These are phyloP conservation scores for Bipolaris sorokiniana DNA, from an alignment of 2,329 filamentous ascomycete genomes.

Conservation along the genomic window DNA sequence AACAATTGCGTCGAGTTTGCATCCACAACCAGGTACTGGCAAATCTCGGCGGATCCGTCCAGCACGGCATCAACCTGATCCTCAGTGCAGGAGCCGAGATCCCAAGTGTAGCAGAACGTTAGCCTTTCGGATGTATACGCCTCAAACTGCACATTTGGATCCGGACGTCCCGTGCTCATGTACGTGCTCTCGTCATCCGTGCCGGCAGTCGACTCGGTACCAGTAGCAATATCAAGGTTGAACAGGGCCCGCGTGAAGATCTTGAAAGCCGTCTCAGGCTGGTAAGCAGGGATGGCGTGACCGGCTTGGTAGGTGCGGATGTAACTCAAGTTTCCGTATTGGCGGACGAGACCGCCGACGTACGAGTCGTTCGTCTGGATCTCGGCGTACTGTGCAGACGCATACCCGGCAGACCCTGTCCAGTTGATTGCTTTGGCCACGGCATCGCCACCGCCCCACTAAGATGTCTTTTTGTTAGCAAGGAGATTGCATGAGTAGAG, in stretches of 20 bases:
- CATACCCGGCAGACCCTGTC: conserved; percentile 37
- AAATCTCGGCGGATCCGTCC: conserved; percentile 24
- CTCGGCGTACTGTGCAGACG: conserved; percentile 39
- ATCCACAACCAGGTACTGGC: conserved; percentile 28
- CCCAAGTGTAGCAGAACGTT: conserved; percentile 29
- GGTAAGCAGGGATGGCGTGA: conserved; percentile 51
- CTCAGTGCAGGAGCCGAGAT: conserved; percentile 19
- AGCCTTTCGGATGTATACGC: conserved; percentile 10
- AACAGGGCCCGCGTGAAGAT: conserved; percentile 57
- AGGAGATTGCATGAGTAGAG: neutral
- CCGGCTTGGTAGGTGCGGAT: conserved; percentile 48
- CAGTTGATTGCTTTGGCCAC: conserved; percentile 50
- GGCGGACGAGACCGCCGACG: conserved; percentile 53
- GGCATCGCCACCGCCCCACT: conserved; percentile 50
- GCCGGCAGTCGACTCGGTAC: conserved; percentile 29
- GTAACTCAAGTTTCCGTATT: conserved; percentile 50
- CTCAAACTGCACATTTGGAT: conserved; percentile 21
- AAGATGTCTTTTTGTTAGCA: conserved; percentile 26
- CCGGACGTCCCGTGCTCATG: conserved; percentile 17
- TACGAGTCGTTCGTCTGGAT: conserved; percentile 47
- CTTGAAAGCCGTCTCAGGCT: conserved; percentile 56
- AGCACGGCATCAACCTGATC: conserved; percentile 19
- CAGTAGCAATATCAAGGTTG: conserved; percentile 56
- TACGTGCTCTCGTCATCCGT: conserved; percentile 14
- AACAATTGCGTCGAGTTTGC: conserved; percentile 26